Evolutionary conservation across 1,284 basidiomycete genomes (phyloP).

Genomic region (Paramarasmius palmivorus): DNA sequence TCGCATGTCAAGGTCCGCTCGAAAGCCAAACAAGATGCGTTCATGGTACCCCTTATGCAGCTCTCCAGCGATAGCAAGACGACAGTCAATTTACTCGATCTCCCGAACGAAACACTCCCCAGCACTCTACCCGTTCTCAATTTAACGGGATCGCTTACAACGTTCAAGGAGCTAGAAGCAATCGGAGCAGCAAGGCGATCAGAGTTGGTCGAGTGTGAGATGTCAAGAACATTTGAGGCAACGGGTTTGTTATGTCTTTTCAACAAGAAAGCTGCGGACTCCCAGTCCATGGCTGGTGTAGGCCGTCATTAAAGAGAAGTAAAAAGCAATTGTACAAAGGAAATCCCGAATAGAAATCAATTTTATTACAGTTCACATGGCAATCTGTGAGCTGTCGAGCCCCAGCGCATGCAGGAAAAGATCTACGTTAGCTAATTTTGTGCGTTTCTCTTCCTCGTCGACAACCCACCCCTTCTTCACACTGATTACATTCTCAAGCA

Average conservation of each 20-base stretch:
- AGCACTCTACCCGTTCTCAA: constrained; percentile 64
- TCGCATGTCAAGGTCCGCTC: constrained; percentile 63
- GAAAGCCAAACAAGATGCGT: constrained; percentile 59
- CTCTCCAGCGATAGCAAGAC: constrained; percentile 27
- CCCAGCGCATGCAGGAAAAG: constrained; percentile 84
- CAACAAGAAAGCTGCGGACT: neutral
- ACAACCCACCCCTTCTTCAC: constrained; percentile 75
- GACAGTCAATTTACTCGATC: constrained; percentile 46
- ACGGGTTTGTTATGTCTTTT: neutral
- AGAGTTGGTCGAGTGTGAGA: neutral
- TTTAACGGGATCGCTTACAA: constrained; percentile 59
- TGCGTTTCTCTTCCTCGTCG: constrained; percentile 67
- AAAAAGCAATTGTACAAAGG: constrained; percentile 2
- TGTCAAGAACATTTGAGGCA: neutral
- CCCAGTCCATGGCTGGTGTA: neutral
- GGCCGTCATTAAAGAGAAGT: neutral
- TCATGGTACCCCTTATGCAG: constrained; percentile 68
- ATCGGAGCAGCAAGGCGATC: neutral
- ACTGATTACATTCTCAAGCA: constrained; percentile 82
- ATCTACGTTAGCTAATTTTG: constrained; percentile 81
- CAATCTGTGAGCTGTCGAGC: constrained; percentile 81
- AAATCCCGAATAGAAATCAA: neutral
- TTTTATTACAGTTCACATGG: constrained; percentile 43
- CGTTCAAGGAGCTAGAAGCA: constrained; percentile 30
- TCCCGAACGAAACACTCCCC: constrained; percentile 59